These are phyloP conservation scores for Cytospora piceae DNA, from an alignment of 2,329 filamentous ascomycete genomes.

Conservation along the genomic window DNA sequence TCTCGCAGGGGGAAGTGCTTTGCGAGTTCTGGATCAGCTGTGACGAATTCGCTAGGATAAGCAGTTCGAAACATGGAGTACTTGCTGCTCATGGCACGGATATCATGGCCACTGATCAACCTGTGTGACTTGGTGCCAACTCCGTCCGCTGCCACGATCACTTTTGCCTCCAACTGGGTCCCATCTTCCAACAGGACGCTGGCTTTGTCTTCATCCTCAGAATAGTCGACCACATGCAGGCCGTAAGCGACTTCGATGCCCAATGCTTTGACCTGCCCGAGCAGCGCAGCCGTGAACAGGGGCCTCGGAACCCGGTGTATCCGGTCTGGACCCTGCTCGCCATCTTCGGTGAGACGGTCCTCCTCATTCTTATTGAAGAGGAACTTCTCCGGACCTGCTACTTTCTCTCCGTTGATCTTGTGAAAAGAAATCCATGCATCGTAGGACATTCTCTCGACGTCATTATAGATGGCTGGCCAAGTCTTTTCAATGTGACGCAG, in stretches of 20 bases:
- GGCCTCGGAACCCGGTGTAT: conserved; percentile 27
- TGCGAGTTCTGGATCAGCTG: conserved; percentile 46
- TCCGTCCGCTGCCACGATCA: conserved; percentile 40
- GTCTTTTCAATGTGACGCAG: conserved; percentile 29
- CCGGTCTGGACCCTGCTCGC: neutral
- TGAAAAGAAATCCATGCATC: conserved; percentile 33
- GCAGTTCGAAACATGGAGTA: conserved; percentile 34
- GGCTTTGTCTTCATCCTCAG: conserved; percentile 15
- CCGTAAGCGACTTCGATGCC: conserved; percentile 33
- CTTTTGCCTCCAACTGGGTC: conserved; percentile 35
- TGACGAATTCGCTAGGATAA: conserved; percentile 28
- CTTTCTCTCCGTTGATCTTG: conserved; percentile 33
- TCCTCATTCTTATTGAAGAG: conserved; percentile 21
- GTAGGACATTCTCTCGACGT: conserved; percentile 21
- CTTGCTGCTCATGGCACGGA: conserved; percentile 34
- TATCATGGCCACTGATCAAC: conserved; percentile 32
- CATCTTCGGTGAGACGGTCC: conserved; percentile 5
- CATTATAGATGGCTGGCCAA: conserved; percentile 31
- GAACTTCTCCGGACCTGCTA: conserved; percentile 31
- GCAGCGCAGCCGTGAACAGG: conserved; percentile 32
- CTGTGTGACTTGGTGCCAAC: conserved; percentile 37
- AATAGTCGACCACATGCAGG: conserved; percentile 30
- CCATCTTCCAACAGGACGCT: conserved; percentile 27
- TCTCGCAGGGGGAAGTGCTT: conserved; percentile 51
- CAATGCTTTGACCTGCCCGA: conserved; percentile 30